Evolutionary conservation across 1,139 yeast genomes (phyloP), one percentile per base, ranked within the genome.

Genomic region (Geotrichum macrosporum): DNA sequence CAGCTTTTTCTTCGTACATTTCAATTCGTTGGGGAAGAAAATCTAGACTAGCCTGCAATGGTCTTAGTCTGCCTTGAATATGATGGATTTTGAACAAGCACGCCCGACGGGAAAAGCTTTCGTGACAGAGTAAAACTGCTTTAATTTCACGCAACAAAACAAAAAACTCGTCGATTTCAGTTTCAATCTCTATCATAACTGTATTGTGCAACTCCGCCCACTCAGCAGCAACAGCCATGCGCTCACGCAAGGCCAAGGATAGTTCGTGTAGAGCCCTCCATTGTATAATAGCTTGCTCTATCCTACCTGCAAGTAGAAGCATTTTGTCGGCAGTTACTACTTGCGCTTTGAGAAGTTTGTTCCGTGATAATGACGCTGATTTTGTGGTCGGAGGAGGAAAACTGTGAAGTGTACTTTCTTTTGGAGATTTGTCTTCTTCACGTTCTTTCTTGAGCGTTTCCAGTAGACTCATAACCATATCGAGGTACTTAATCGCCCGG

Each of bases 31-130:
- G 57, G 0, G 85, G 84, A 3, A 83, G 68, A 47, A 80, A 74
- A 37, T 74, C 72, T n/a, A 83, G 57, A 16, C 89, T 80, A 2
- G 80, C 81, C 37, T 69, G 67, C 39, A 81, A 65, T 0, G 86
- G 86, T 29, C 67, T 68, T 10, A 78, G 27, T 24, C 30, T 46
- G 33, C 22, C 41, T 37, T 41, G 49, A 19, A 46, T 24, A 8
- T n/a, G 8, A 12, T 41, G 32, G 9, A 46, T 30, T 10, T 45
- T 18, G 40, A 21, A 22, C 27, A 35, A 13, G 5, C 30, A 5
- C 5, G 40, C 13, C 10, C 19, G 20, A 15, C 15, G 15, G 19
- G 40, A n/a, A 6, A 29, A 20, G 20, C 16, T 32, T 5, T 10
- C n/a, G n/a, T 30, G 33, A n/a, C n/a, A n/a, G n/a, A n/a, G n/a